Evolutionary conservation across 2,329 filamentous ascomycete species (phyloP).

Genomic region (Verticillium tricorpus): DNA sequence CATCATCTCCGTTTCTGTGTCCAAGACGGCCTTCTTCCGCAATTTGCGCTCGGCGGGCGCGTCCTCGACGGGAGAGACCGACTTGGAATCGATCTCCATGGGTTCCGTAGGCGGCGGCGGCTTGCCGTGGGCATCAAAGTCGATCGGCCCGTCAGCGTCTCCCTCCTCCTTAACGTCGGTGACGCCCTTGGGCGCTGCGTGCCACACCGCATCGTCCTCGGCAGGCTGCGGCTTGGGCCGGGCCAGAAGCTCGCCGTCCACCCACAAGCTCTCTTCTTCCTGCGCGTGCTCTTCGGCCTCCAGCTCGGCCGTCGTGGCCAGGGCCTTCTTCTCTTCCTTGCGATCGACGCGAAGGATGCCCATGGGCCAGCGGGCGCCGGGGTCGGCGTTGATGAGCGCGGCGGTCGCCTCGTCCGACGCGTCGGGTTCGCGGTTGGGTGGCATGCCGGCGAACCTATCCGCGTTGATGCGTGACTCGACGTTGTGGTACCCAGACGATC

Average conservation of each 20-base stretch:
- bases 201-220: conserved; percentile 36
- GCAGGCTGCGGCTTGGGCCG: conserved; percentile 19
- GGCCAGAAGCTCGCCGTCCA: conserved; percentile 29
- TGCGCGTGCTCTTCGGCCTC: conserved; percentile 47
- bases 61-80: conserved; percentile 1
- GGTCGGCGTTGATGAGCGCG: conserved; percentile 10
- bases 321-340: conserved; percentile 47
- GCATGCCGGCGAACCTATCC: conserved; percentile 45
- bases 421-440: conserved; percentile 21
- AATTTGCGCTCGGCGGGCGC: conserved; percentile 15
- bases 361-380: conserved; percentile 40
- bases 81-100: conserved; percentile 12
- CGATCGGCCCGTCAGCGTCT: conserved; percentile 33
- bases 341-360: conserved; percentile 52
- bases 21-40: conserved; percentile 22
- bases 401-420: conserved; percentile 17
- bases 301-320: conserved; percentile 53
- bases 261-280: conserved; percentile 42
- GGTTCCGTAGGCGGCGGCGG: conserved; percentile 15
- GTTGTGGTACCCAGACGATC: conserved; percentile 26
- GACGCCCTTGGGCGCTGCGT: conserved; percentile 29
- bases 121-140: conserved; percentile 31
- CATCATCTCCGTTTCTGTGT: conserved; percentile 33
- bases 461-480: conserved; percentile 49
- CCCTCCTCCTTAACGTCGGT: conserved; percentile 38